Percentiles rank a stretch among this genome's conserved stretches.
phyloP scores from a whole-genome alignment of 352 stramenopile genomes.

The Phytophthora sansomeana region DNA sequence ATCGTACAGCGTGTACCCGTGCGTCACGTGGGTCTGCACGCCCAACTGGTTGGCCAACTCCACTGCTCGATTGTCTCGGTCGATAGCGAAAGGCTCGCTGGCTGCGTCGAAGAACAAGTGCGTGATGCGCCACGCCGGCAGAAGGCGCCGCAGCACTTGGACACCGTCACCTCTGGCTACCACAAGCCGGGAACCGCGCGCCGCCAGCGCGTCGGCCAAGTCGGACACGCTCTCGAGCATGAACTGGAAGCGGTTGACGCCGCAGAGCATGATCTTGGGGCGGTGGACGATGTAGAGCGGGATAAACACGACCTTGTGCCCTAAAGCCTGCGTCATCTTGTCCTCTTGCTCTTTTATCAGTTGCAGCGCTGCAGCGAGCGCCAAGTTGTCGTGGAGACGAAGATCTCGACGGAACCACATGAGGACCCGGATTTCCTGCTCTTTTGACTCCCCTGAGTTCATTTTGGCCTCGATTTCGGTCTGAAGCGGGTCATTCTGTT shows the following conservation, averaged over 20 bases:
- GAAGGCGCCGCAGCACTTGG: conserved; percentile 82
- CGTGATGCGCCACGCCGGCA: conserved; percentile 89
- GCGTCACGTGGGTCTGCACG: conserved; percentile 79
- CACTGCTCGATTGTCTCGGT: conserved; percentile 77
- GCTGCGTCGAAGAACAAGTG: conserved; percentile 93
- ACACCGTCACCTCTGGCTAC: conserved; percentile 80
- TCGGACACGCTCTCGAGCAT: conserved; percentile 93
- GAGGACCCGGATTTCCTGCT: conserved; percentile 53
- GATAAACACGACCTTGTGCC: conserved; percentile 57
- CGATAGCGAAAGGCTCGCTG: conserved; percentile 91
- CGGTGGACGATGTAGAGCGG: conserved; percentile 92
- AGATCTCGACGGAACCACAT: conserved; percentile 97
- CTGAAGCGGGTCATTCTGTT: conserved; percentile 3
- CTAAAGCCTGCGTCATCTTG: conserved; percentile 4
- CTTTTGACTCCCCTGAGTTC: background rate
- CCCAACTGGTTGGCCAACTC: conserved; percentile 52
- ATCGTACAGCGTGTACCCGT: conserved; percentile 78
- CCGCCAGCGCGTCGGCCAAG: conserved; percentile 73
- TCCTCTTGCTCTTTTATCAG: conserved; percentile 33
- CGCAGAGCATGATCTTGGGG: conserved; percentile 85
- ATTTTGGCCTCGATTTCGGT: conserved; percentile 9
- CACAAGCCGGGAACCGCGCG: conserved; percentile 69
- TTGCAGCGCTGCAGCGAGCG: conserved; percentile 81
- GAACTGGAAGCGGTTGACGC: conserved; percentile 92
- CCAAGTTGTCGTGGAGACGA: conserved; percentile 96